These are phyloP conservation scores for Epipyxis sp. DNA, from an alignment of 108 stramenopile genomes.

Conservation along the genomic window DNA sequence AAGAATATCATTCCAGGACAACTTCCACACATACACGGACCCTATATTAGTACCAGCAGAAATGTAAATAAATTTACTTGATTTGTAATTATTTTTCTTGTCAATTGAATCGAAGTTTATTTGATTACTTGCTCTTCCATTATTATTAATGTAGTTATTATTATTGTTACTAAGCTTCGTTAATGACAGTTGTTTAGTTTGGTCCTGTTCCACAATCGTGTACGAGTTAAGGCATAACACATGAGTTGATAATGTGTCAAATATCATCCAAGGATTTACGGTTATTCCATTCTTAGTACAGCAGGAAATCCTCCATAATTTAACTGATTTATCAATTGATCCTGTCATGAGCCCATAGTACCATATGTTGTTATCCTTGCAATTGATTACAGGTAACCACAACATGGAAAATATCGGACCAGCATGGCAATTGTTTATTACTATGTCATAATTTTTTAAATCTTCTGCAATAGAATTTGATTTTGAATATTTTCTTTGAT, in stretches of 20 bases:
- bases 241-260: conserved; percentile 17
- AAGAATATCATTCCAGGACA: background rate
- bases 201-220: background rate
- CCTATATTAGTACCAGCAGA: background rate
- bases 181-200: no score
- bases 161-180: no score
- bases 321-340: background rate
- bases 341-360: conserved; percentile 1
- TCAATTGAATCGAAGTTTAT: no score
- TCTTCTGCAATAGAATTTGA: no score
- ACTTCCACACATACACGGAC: background rate
- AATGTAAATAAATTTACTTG: background rate
- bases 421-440: background rate
- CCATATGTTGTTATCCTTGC: no score
- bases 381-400: no score
- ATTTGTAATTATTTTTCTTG: no score
- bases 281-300: background rate
- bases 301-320: background rate
- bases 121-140: no score
- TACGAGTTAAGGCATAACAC: background rate
- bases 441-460: no score
- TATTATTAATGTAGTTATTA: no score
- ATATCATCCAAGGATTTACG: background rate
- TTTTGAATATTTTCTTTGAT: background rate
- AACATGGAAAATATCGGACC: conserved; percentile 8